Evolutionary conservation across 2,329 filamentous ascomycete species (phyloP), one percentile per base, ranked within the genome.

Genomic region (Ophiostoma sp.): DNA sequence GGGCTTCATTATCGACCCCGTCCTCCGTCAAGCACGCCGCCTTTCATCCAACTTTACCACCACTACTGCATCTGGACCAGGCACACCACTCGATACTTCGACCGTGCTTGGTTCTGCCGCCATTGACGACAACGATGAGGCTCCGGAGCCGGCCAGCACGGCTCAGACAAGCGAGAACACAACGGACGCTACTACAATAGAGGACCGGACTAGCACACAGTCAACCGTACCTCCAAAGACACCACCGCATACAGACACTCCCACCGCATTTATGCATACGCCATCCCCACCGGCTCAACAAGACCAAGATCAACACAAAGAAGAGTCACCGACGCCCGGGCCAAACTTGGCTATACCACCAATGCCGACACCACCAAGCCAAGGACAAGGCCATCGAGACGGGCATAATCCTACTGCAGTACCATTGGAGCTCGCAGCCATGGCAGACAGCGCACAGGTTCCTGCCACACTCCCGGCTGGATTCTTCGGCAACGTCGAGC

Each of bases 1-100:
- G 74, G 84, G 88, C 70, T 88, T 87, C 75, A 79, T 89, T 73
- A 86, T 89, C 77, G 87, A 87, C 71, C 86, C 87, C 69, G 85
- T 89, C 74, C 78, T 89, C 73, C 85, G 86, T 76, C 86, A 89
- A 77, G 87, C 86, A 74, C 85, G 86, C 71, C 85, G 85, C 71
- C 84, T 89, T 74, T 88, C 87, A 49, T 73, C 75, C 65, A 75
- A 75, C 66, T 75, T 78, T 70, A 73, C 72, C 49, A 14, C 12
- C 49, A 14, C 12, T 5, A 11, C 52, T n/a, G 47, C 49, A 3
- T 36, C 9, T 72, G 75, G 76, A 27, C 76, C 71, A 73, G 80
- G 73, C 70, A 73, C 74, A 75, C 75, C 72, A 75, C 75, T 67
- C 73, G 76, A 77, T 71, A 67, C 64, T 65, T 66, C 66, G 40